Evolutionary conservation across 2,329 filamentous ascomycete species (phyloP), one percentile per base, ranked within the genome.

Genomic region (Beauveria bassiana): DNA sequence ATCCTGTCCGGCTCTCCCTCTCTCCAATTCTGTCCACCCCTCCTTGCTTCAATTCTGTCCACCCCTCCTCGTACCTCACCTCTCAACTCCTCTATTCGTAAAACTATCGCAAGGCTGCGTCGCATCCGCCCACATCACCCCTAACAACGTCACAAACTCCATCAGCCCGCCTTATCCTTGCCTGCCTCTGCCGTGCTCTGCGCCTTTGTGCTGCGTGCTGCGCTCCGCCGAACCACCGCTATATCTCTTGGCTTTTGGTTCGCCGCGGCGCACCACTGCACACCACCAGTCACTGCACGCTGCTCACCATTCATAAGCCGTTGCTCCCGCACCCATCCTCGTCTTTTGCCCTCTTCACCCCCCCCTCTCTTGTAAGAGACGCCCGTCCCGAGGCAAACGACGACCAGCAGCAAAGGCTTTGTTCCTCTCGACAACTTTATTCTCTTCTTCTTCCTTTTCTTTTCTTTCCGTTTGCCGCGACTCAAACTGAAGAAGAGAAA

Each of bases 221-320:
- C 56, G 47, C 62, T 49, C 45, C 63, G 60, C 63, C 42, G 42
- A 20, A 50, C 47, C 47, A 50, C 47, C 14, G 16, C 45, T 14
- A 47, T 38, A 38, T 38, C 34, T 38, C 34, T 38, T 38, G 34
- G 34, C 34, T 38, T 16, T 38, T 38, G 34, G 34, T 38, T 38
- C 34, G 34, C 34, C 34, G 34, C 34, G 34, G 34, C 34, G 34
- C 34, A 38, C 26, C 16, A 18, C 46, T 50, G 66, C 65, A 65
- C 51, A 42, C 24, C 51, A 24, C 24, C 46, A 24, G 24, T 14
- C 22, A 22, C 16, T 34, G 31, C 31, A 3, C 65, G 66, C 69
- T 34, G 31, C 31, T 34, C 66, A 65, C 65, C 72, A 75, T 77
- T 76, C 68, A 77, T 76, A 77, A 76, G 70, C 70, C 72, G 68